Percentiles rank a stretch among this genome's conserved stretches.
Evolutionary conservation across 257 asterid genomes (phyloP).

Genomic region (Cinchona pubescens): DNA sequence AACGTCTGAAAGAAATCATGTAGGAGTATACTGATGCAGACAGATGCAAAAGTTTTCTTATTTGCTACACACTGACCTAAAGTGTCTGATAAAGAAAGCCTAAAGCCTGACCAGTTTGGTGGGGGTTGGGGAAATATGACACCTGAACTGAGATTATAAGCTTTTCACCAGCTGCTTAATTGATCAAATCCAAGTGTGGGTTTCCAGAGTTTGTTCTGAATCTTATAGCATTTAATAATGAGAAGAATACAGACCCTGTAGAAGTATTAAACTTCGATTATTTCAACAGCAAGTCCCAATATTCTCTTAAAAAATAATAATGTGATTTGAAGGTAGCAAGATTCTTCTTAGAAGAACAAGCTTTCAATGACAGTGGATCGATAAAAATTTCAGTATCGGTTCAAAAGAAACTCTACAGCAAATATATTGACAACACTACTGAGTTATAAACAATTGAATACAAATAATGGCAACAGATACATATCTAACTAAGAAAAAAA

Average conservation of each 20-base stretch:
- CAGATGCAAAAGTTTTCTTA: background rate
- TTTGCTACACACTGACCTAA: background rate
- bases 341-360: background rate
- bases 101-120: background rate
- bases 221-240: too few species aligned
- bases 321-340: background rate
- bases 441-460: background rate
- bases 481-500: background rate
- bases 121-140: too few species aligned
- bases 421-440: background rate
- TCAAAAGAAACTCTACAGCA: constrained; percentile 18
- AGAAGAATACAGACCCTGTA: background rate
- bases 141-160: background rate
- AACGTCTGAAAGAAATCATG: background rate
- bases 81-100: background rate
- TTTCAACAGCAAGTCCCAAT: too few species aligned
- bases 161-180: background rate
- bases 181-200: background rate
- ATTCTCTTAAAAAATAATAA: background rate
- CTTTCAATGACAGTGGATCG: background rate
- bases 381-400: background rate
- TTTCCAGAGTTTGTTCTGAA: background rate
- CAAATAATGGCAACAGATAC: background rate
- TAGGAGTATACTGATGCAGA: background rate
- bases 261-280: too few species aligned